Conservation (phyloP, 805 yeast species). For the Hanseniaspora taiwanica region DNA sequence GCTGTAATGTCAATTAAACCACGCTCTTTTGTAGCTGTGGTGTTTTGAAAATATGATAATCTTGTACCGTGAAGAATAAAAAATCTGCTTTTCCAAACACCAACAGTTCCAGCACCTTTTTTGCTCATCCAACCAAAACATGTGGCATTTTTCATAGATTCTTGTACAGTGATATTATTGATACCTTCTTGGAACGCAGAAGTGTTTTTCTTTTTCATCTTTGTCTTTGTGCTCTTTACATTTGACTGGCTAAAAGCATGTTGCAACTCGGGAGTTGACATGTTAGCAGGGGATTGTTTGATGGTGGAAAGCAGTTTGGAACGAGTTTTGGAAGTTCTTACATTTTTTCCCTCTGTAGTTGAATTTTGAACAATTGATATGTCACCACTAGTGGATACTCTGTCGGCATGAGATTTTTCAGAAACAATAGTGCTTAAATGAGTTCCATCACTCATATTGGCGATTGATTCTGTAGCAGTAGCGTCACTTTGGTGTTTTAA, state of each 20-base stretch:
- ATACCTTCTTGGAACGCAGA: slow-evolving; percentile 86
- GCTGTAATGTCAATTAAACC: slow-evolving; percentile 95
- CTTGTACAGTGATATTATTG: slow-evolving; percentile 56
- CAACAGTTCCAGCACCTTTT: slow-evolving; percentile 69
- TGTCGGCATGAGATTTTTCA: not conserved
- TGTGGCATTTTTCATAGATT: slow-evolving; percentile 63
- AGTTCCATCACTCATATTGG: not conserved
- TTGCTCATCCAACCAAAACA: slow-evolving; percentile 94
- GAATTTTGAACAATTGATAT: not conserved
- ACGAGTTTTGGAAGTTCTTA: too few species aligned
- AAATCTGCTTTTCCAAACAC: slow-evolving; percentile 81
- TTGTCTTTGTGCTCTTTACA: slow-evolving; percentile 38
- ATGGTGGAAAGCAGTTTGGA: slow-evolving; percentile 12
- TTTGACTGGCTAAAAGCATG: slow-evolving; percentile 15
- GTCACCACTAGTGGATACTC: not conserved
- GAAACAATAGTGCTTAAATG: not conserved
- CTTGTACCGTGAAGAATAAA: slow-evolving; percentile 89
- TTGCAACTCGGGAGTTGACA: slow-evolving; percentile 5
- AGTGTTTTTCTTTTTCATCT: slow-evolving; percentile 43
- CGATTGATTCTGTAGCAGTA: not conserved
- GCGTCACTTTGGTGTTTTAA: not conserved
- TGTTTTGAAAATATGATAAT: slow-evolving; percentile 69
- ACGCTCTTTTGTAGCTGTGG: slow-evolving; percentile 71
- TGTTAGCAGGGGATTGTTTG: slow-evolving; percentile 8
- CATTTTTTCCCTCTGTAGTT: slow-evolving; percentile 10